Evolutionary conservation across 2,329 filamentous ascomycete genomes (phyloP), one percentile per base, ranked within the genome.

Genomic region (Capronia coronata): DNA sequence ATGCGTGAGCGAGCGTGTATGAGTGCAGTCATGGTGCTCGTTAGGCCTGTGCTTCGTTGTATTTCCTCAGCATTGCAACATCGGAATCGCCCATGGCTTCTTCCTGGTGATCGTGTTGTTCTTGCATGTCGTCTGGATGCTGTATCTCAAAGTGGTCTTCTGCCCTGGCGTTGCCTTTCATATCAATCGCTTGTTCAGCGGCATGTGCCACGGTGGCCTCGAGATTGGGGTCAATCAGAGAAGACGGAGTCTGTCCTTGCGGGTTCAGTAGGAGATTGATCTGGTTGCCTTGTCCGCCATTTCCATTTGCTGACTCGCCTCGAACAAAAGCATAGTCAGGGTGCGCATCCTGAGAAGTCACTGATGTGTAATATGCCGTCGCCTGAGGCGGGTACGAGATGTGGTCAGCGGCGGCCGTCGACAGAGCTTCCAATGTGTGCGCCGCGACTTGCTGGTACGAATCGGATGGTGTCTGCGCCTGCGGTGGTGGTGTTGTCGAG

Each of bases 141-240:
- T 46, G 32, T 35, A 13, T 19, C n/a, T 44, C 48, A 5, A 48
- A 38, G n/a, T 34, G 18, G 21, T 49, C 41, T 13, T 1, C 14
- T 7, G 34, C 39, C 10, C 14, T 29, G n/a, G 16, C 13, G 19
- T 42, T 27, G n/a, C 2, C 3, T 34, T 48, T 39, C 37, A 19
- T 22, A 4, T 34, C 30, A 22, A 19, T 45, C 30, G 37, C 27
- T 21, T 49, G 32, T 21, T 49, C 45, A 16, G 46, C 25, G 21
- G 39, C 44, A 2, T 39, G 27, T 8, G 49, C 49, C 37, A 51
- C 47, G 11, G 48, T 46, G 25, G 51, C 25, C 40, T 59, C 54
- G 3, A 59, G 43, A 18, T 51, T 55, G 14, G 56, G 56, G 32
- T 59, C 56, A 39, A 59, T 59, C 45, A 59, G 39, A 10, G 51